Conservation (phyloP, 2,329 filamentous ascomycete species). For the Aspergillus piperis region DNA sequence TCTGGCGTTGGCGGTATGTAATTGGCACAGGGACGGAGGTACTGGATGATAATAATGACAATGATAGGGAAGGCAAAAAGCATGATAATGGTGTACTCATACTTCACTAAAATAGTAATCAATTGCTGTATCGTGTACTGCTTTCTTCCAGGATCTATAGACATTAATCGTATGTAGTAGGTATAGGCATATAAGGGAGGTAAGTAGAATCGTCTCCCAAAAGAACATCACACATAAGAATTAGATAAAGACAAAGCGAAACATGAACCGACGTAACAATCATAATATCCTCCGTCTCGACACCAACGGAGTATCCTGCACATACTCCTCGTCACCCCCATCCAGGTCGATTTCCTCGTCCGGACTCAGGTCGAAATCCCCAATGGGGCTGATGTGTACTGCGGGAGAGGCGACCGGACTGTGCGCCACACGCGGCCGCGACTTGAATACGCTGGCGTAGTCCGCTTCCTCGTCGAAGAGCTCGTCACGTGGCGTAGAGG, state of each 20-base stretch:
- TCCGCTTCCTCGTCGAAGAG: slow-evolving; percentile 72
- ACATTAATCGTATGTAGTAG: not conserved
- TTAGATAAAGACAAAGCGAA: not conserved
- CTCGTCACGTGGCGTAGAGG: slow-evolving; percentile 63
- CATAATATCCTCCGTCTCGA: slow-evolving; percentile 15
- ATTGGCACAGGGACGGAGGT: not conserved
- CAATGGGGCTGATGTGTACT: slow-evolving; percentile 37
- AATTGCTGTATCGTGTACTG: not conserved
- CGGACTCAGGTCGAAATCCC: slow-evolving; percentile 25
- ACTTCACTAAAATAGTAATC: not conserved
- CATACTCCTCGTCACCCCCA: slow-evolving; percentile 4
- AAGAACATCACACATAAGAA: not conserved
- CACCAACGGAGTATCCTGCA: slow-evolving; percentile 25
- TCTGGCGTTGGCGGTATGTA: not conserved
- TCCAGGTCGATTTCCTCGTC: slow-evolving; percentile 21
- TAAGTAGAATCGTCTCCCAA: not conserved
- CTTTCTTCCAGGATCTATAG: not conserved
- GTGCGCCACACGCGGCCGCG: slow-evolving; percentile 74
- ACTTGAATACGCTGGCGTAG: slow-evolving; percentile 81
- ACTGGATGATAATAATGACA: not conserved
- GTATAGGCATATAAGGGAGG: not conserved
- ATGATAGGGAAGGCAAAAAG: not conserved
- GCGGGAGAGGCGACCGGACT: slow-evolving; percentile 62
- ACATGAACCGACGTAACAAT: not conserved
- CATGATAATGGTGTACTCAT: not conserved